Evolutionary conservation across 2,329 filamentous ascomycete genomes (phyloP), one percentile per base, ranked within the genome.

Genomic region (Colletotrichum gloeosporioides): DNA sequence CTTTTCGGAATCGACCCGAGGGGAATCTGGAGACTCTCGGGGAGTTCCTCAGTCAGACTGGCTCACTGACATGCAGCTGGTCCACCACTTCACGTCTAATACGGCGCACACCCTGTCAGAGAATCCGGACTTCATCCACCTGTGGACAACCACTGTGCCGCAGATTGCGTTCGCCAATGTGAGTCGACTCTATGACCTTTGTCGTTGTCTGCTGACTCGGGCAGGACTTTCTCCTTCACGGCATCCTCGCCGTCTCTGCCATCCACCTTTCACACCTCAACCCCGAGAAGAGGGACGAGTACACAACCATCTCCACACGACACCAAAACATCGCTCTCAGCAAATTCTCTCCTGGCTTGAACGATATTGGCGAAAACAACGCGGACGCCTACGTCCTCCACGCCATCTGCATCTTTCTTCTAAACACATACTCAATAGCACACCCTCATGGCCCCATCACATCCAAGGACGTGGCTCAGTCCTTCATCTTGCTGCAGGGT

Each of bases 381-480:
- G 77, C 76, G 59, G 78, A 79, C 31, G 77, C 78, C 16, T 79
- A 77, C 39, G 78, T 79, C n/a, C 70, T 79, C 8, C 77, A 79
- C 27, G 78, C 78, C 31, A 73, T 76, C n/a, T 72, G 73, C 57
- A 79, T 79, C 27, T 79, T 79, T n/a, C 62, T 79, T 3, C 44
- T 78, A n/a, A 79, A 76, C 39, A 75, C 77, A n/a, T 78, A 76
- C 64, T 77, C 73, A 27, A 77, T 79, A 27, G 69, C 76, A n/a
- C 67, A 72, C 29, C 75, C 69, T 4, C 62, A 65, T 5, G 61
- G 70, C 3, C 64, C 66, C 32, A 70, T 78, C 29, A 69, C 49
- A 18, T 55, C 77, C 8, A 72, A 61, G 66, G 78, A 79, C 59
- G 59, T 79, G 15, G 78, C 73, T 8, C 78, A 79, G 66, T 78